These are phyloP conservation scores for Draba incana DNA, from an alignment of 345 rosid genomes.

Conservation along the genomic window DNA sequence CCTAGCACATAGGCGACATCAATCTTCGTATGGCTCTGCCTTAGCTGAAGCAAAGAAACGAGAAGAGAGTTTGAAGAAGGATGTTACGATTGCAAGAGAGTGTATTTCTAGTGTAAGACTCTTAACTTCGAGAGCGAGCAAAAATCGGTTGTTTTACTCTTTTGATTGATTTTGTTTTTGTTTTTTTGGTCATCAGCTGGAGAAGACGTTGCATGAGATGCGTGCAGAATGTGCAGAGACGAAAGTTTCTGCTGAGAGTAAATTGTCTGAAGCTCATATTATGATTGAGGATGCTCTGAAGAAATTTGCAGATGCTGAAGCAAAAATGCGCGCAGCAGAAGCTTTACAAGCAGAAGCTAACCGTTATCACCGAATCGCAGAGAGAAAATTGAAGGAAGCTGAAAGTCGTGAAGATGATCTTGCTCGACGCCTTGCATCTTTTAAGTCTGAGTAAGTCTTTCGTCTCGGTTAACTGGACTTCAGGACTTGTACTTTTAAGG, in stretches of 20 bases:
- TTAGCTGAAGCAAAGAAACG: conserved; percentile 75
- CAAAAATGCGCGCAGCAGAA: conserved; percentile 68
- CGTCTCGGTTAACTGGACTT: conserved; percentile 17
- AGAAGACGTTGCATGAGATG: conserved; percentile 94
- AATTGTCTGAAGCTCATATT: conserved; percentile 62
- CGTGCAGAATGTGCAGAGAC: conserved; percentile 92
- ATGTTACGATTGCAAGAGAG: conserved; percentile 83
- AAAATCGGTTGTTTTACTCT: neutral
- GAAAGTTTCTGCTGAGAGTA: conserved; percentile 76
- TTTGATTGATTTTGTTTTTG: conserved; percentile 16
- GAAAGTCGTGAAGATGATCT: conserved; percentile 89
- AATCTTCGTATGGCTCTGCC: conserved; percentile 65
- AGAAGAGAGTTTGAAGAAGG: conserved; percentile 82
- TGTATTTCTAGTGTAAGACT: conserved; percentile 82
- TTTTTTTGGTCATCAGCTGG: conserved; percentile 52
- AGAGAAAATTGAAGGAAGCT: conserved; percentile 85
- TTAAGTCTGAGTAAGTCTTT: conserved; percentile 75
- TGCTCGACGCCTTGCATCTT: conserved; percentile 56
- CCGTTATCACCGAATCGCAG: conserved; percentile 68
- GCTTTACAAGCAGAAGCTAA: conserved; percentile 74
- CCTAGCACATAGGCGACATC: conserved; percentile 59
- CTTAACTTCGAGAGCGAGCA: conserved; percentile 1
- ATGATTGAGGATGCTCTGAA: conserved; percentile 76
- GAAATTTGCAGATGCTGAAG: conserved; percentile 66
- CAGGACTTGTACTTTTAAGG: neutral